These are phyloP conservation scores for Microdochium bolleyi DNA, from an alignment of 2,329 filamentous ascomycete species.

Conservation along the genomic window DNA sequence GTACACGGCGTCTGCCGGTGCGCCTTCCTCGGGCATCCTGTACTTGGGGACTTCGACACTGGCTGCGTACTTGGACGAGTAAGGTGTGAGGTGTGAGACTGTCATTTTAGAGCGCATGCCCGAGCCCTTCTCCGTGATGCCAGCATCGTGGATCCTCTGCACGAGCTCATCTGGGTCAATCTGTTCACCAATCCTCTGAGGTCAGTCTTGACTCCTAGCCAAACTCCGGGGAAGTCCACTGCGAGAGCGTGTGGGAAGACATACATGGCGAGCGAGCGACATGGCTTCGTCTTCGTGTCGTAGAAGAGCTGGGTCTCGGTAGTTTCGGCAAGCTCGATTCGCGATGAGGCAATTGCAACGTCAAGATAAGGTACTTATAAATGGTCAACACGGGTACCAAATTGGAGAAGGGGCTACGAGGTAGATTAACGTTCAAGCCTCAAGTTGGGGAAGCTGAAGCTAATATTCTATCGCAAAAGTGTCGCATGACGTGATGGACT, in stretches of 20 bases:
- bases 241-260: too few relatives aligned
- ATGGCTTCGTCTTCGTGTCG: constrained; percentile 20
- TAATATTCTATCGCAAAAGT: too few relatives aligned
- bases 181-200: constrained; percentile 18
- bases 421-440: too few relatives aligned
- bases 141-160: constrained; percentile 36
- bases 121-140: constrained; percentile 25
- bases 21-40: constrained; percentile 46
- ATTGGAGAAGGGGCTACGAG: too few relatives aligned
- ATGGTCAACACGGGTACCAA: too few relatives aligned
- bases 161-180: constrained; percentile 50
- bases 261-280: constrained; percentile 41
- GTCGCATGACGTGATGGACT: neutral
- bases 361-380: too few relatives aligned
- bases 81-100: constrained; percentile 46
- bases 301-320: neutral
- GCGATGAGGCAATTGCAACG: neutral
- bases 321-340: neutral
- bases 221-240: too few relatives aligned
- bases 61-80: constrained; percentile 48
- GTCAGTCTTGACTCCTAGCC: neutral
- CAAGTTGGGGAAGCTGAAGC: too few relatives aligned
- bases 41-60: constrained; percentile 51
- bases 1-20: constrained; percentile 54
- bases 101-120: constrained; percentile 28